Percentiles rank a stretch among this genome's conserved stretches.
phyloP scores from a whole-genome alignment of 1,284 basidiomycete genomes.

The Dichomitus squalens region DNA sequence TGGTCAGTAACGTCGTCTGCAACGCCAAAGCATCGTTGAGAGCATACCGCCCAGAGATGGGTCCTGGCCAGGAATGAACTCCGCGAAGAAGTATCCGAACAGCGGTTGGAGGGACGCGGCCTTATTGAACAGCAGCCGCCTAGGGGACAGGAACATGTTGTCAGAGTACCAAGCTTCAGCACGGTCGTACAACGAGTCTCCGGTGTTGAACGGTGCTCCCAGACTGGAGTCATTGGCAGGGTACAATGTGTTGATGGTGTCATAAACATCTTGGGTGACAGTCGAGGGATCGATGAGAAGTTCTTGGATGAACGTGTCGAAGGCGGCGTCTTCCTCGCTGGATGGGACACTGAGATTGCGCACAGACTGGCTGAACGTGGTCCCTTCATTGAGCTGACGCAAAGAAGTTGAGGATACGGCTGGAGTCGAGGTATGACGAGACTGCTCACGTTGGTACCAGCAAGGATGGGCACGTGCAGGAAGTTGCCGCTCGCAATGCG shows the following conservation, averaged over 20 bases:
- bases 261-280: constrained; percentile 41
- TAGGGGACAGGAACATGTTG: constrained; percentile 53
- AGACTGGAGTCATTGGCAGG: constrained; percentile 49
- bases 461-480: constrained; percentile 54
- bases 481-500: constrained; percentile 53
- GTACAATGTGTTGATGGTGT: constrained; percentile 43
- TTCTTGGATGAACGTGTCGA: constrained; percentile 47
- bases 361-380: constrained; percentile 42
- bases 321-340: constrained; percentile 40
- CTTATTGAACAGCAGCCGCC: constrained; percentile 51
- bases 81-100: constrained; percentile 56
- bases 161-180: constrained; percentile 58
- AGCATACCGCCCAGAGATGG: constrained; percentile 46
- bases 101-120: constrained; percentile 48
- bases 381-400: constrained; percentile 54
- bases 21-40: too few species aligned
- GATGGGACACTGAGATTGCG: constrained; percentile 39
- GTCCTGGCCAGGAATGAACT: constrained; percentile 53
- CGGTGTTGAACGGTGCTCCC: constrained; percentile 56
- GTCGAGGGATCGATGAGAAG: constrained; percentile 54
- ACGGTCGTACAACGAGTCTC: constrained; percentile 60
- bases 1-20: too few species aligned
- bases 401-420: neutral
- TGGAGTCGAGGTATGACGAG: neutral
- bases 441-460: constrained; percentile 52